Conservation (phyloP, 176 grass and related monocot genomes). For the Musa acuminata region DNA sequence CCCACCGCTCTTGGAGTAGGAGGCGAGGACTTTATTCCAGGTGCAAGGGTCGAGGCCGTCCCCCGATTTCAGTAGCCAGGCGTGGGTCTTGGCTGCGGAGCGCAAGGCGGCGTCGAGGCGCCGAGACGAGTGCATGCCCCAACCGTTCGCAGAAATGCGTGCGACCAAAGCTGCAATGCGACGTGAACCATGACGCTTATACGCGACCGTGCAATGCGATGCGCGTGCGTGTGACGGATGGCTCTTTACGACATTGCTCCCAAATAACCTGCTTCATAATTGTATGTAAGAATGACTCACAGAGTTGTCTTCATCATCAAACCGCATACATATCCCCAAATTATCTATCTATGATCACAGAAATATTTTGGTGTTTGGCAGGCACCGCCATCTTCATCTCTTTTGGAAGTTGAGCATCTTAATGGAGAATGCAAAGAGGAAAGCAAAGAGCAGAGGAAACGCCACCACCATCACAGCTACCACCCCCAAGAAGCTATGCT, state of each 20-base stretch:
- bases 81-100: slow-evolving; percentile 37
- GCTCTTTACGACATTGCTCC: too few species aligned
- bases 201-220: too few species aligned
- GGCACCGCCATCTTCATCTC: slow-evolving; percentile 26
- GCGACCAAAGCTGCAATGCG: too few species aligned
- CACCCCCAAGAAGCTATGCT: slow-evolving; percentile 43
- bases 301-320: too few species aligned
- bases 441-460: slow-evolving; percentile 42
- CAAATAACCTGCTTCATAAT: too few species aligned
- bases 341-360: too few species aligned
- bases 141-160: background rate
- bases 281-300: too few species aligned
- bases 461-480: slow-evolving; percentile 47
- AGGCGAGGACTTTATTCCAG: slow-evolving; percentile 51
- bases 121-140: slow-evolving; percentile 23
- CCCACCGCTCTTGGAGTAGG: slow-evolving; percentile 32
- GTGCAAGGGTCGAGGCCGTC: slow-evolving; percentile 10
- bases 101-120: slow-evolving; percentile 3
- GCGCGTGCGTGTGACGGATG: too few species aligned
- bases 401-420: slow-evolving; percentile 83
- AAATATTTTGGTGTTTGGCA: too few species aligned
- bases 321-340: too few species aligned
- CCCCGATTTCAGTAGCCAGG: slow-evolving; percentile 36
- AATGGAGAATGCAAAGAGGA: slow-evolving; percentile 71
- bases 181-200: too few species aligned